Evolutionary conservation across 148 eudicot genomes (phyloP).

Genomic region (Diospyros lotus): DNA sequence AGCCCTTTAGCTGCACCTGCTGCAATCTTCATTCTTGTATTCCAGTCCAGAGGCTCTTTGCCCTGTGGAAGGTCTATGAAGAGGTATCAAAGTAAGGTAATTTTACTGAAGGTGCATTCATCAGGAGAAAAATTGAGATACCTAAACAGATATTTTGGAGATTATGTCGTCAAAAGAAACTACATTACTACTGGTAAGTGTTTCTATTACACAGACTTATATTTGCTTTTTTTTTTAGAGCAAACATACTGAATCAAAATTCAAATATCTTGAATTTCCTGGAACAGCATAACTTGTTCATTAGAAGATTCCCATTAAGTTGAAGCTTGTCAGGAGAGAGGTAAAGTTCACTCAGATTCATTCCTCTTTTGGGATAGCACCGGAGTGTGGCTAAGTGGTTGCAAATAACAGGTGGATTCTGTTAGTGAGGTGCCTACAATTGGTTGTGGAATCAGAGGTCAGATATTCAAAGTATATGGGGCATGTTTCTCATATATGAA

Average conservation of each 20-base stretch:
- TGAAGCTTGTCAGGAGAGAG: too few relatives aligned
- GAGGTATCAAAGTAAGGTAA: not conserved
- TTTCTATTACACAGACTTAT: not conserved
- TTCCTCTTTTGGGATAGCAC: too few relatives aligned
- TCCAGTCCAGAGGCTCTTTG: conserved; percentile 89
- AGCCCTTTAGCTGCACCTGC: conserved; percentile 94
- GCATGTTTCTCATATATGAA: too few relatives aligned
- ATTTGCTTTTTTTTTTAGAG: not conserved
- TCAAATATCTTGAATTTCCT: not conserved
- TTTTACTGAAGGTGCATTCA: not conserved
- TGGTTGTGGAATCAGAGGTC: too few relatives aligned
- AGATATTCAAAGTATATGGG: too few relatives aligned
- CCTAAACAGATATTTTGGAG: not conserved
- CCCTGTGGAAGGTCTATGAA: conserved; percentile 60
- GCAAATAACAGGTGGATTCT: too few relatives aligned
- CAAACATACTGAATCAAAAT: not conserved
- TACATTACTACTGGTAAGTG: not conserved
- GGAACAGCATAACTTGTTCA: not conserved
- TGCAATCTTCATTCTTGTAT: conserved; percentile 88
- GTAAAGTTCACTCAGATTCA: too few relatives aligned
- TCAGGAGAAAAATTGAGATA: not conserved
- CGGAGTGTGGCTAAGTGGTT: too few relatives aligned
- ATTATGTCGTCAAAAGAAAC: not conserved
- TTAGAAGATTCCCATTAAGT: not conserved
- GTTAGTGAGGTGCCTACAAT: too few relatives aligned